These are phyloP conservation scores for Aspergillus cejpii DNA, from an alignment of 2,329 filamentous ascomycete genomes.

Conservation along the genomic window DNA sequence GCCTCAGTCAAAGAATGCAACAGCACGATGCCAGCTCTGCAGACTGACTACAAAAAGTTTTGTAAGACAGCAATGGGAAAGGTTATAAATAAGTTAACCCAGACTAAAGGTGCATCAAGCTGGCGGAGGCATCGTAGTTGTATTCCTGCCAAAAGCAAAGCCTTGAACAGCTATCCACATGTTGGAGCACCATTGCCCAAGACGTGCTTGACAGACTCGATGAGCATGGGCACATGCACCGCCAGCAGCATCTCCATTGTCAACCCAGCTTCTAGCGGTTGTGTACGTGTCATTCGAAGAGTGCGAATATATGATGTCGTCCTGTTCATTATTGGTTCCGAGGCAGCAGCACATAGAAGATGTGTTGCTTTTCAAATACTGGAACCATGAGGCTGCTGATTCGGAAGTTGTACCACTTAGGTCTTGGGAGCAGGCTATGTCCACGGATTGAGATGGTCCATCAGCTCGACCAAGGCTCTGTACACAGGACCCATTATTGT, in stretches of 20 bases:
- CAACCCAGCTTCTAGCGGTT: constrained; percentile 9
- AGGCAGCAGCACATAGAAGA: constrained; percentile 9
- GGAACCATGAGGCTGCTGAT: constrained; percentile 1
- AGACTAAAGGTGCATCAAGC: not conserved
- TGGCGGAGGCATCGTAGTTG: not conserved
- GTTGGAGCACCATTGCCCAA: not conserved
- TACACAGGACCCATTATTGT: not conserved
- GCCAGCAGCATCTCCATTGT: not conserved
- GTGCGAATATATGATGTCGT: constrained; percentile 6
- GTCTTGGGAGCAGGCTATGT: constrained; percentile 2
- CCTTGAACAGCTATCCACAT: not conserved
- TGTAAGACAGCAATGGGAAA: too few relatives aligned
- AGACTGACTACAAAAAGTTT: too few relatives aligned
- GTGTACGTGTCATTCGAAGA: constrained; percentile 13
- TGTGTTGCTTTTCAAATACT: not conserved
- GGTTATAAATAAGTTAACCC: too few relatives aligned
- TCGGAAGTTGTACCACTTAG: not conserved
- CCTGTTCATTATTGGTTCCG: not conserved
- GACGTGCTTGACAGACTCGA: not conserved
- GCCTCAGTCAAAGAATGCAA: not conserved
- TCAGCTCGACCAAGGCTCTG: not conserved
- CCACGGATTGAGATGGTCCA: constrained; percentile 7
- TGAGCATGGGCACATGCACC: not conserved
- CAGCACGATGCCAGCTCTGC: not conserved
- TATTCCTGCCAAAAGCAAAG: not conserved